These are phyloP conservation scores for Akanthomyces muscarius DNA, from an alignment of 2,329 filamentous ascomycete species.

Conservation along the genomic window DNA sequence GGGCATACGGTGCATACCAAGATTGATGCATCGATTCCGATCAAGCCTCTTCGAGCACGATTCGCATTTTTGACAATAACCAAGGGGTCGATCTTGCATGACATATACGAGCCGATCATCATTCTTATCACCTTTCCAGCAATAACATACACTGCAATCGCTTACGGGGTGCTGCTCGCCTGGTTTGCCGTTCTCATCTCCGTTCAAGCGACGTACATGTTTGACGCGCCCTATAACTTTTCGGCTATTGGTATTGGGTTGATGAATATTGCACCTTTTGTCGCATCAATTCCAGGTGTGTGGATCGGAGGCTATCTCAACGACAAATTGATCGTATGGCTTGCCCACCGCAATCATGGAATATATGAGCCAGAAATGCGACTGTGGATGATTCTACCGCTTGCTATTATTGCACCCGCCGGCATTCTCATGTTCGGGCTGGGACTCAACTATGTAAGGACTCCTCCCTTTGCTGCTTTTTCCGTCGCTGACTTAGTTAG, in stretches of 20 bases:
- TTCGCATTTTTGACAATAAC: constrained; percentile 24
- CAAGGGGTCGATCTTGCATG: constrained; percentile 14
- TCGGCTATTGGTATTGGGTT: constrained; percentile 23
- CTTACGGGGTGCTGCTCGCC: constrained; percentile 36
- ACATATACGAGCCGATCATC: constrained; percentile 19
- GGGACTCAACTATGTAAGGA: constrained; percentile 30
- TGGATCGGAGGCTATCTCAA: constrained; percentile 35
- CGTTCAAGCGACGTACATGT: constrained; percentile 22
- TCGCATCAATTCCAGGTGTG: constrained; percentile 35
- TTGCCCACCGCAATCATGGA: constrained; percentile 34
- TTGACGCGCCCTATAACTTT: constrained; percentile 31
- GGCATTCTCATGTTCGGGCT: constrained; percentile 36
- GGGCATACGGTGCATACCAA: constrained; percentile 30
- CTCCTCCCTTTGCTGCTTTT: background rate
- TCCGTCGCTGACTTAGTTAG: constrained; percentile 18
- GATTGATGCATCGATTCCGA: constrained; percentile 21
- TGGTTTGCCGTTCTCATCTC: constrained; percentile 30
- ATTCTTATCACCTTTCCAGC: constrained; percentile 27
- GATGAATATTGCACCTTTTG: constrained; percentile 28
- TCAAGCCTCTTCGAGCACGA: constrained; percentile 21
- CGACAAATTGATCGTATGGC: constrained; percentile 34
- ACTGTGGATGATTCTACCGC: constrained; percentile 28
- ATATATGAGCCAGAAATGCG: constrained; percentile 43
- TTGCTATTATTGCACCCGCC: constrained; percentile 27
- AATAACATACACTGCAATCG: constrained; percentile 36